phyloP scores from a whole-genome alignment of 805 yeast genomes.

The Lipomyces anomalus region DNA sequence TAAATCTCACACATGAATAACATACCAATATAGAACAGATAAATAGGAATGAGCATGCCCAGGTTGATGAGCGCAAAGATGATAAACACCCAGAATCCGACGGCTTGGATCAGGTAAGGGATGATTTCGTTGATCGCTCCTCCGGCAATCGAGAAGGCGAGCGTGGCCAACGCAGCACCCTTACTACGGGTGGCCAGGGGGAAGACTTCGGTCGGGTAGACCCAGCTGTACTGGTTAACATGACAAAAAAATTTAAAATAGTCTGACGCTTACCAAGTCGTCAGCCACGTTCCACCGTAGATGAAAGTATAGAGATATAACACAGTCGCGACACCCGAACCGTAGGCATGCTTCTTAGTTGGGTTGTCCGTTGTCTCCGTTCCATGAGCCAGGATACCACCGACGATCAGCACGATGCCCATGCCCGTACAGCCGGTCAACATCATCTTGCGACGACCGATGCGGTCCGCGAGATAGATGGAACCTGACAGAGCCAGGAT shows the following conservation, averaged over 20 bases:
- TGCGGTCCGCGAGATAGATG: slow-evolving; percentile 48
- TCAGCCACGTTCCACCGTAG: slow-evolving; percentile 32
- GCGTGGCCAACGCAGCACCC: slow-evolving; percentile 27
- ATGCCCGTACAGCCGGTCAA: slow-evolving; percentile 27
- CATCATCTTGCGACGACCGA: slow-evolving; percentile 43
- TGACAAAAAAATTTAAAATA: no score
- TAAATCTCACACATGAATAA: no score
- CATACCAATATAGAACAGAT: neutral
- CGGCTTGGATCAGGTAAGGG: neutral
- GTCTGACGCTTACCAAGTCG: slow-evolving; percentile 23
- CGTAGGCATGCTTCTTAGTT: slow-evolving; percentile 29
- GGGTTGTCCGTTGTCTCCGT: slow-evolving; percentile 27
- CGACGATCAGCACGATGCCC: slow-evolving; percentile 42
- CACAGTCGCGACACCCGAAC: slow-evolving; percentile 34
- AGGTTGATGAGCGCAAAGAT: no score
- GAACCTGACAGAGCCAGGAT: slow-evolving; percentile 44
- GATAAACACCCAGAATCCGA: neutral
- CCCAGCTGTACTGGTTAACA: no score
- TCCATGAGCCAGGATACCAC: slow-evolving; percentile 34
- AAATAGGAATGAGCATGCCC: neutral
- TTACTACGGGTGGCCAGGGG: slow-evolving; percentile 31
- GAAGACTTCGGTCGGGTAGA: slow-evolving; percentile 31
- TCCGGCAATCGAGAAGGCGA: slow-evolving; percentile 20
- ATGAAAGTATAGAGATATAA: slow-evolving; percentile 37
- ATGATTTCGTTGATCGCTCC: neutral